Evolutionary conservation across 257 asterid species (phyloP).

Genomic region (Echites panduratus): DNA sequence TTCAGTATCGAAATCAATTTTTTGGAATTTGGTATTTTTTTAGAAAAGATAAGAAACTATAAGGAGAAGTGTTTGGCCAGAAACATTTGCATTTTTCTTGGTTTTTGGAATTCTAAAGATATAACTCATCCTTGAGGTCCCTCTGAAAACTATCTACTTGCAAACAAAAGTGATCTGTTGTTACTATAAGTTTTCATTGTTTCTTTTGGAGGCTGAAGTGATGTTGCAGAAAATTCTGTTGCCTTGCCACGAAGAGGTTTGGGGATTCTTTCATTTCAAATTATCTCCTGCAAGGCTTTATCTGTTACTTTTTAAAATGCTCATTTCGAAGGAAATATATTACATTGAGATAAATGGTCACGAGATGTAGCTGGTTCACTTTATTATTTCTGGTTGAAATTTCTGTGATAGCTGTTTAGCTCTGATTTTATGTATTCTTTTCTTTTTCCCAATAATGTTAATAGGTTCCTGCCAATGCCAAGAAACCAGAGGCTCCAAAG

Average conservation of each 20-base stretch:
- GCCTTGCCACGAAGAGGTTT: background rate
- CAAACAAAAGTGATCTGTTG: constrained; percentile 1
- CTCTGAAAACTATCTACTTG: background rate
- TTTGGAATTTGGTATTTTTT: background rate
- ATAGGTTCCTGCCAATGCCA: constrained; percentile 62
- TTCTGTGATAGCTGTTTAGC: background rate
- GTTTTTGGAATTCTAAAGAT: background rate
- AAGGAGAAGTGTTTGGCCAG: too few relatives aligned
- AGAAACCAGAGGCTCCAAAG: constrained; percentile 56
- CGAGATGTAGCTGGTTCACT: background rate
- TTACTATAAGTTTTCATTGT: background rate
- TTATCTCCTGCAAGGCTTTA: background rate
- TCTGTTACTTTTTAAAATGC: too few relatives aligned
- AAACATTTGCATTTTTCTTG: background rate
- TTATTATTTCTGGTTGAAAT: background rate
- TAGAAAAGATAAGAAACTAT: too few relatives aligned
- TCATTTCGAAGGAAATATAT: background rate
- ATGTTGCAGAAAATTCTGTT: background rate
- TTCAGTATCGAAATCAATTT: background rate
- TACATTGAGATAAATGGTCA: background rate
- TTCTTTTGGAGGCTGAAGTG: background rate
- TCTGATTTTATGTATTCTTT: background rate
- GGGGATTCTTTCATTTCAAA: background rate
- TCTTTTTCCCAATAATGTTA: constrained; percentile 3
- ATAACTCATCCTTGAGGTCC: background rate